These are phyloP conservation scores for Geranomyces variabilis DNA, from an alignment of 192 early-diverging fungal species.

Conservation along the genomic window DNA sequence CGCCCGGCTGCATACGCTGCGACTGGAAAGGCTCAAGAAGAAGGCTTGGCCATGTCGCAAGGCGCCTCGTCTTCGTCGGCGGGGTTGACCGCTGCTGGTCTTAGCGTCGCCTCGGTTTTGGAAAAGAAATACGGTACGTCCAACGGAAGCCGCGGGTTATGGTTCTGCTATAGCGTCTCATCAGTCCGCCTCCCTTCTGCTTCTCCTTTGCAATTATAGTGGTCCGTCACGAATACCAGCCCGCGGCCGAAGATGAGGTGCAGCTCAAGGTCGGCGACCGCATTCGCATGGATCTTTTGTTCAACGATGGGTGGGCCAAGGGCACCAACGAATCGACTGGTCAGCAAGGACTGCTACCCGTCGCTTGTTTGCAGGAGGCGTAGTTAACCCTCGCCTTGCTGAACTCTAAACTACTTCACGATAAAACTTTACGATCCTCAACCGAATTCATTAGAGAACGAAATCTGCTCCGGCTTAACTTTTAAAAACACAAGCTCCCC, in stretches of 20 bases:
- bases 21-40: slow-evolving; percentile 21
- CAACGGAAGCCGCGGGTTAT: background rate
- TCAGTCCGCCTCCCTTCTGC: background rate
- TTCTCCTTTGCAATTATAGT: slow-evolving; percentile 10
- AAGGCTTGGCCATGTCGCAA: slow-evolving; percentile 1
- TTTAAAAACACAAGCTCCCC: too few species aligned
- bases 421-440: too few species aligned
- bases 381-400: slow-evolving; percentile 1
- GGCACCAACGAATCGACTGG: slow-evolving; percentile 43
- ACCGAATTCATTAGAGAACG: too few species aligned
- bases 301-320: slow-evolving; percentile 43
- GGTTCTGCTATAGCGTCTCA: background rate
- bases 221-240: slow-evolving; percentile 34
- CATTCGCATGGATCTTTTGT: slow-evolving; percentile 38
- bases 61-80: slow-evolving; percentile 19
- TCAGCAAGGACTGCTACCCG: slow-evolving; percentile 41
- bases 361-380: slow-evolving; percentile 35
- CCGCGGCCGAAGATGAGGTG: slow-evolving; percentile 39
- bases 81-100: slow-evolving; percentile 5
- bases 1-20: background rate
- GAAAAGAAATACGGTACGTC: slow-evolving; percentile 36
- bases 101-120: slow-evolving; percentile 29
- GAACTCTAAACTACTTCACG: too few species aligned
- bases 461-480: too few species aligned
- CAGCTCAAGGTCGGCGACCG: slow-evolving; percentile 32